Base-by-base conservation (phyloP, 768 basidiomycete genomes). In the Chalciporus sphaerocephalus region DNA sequence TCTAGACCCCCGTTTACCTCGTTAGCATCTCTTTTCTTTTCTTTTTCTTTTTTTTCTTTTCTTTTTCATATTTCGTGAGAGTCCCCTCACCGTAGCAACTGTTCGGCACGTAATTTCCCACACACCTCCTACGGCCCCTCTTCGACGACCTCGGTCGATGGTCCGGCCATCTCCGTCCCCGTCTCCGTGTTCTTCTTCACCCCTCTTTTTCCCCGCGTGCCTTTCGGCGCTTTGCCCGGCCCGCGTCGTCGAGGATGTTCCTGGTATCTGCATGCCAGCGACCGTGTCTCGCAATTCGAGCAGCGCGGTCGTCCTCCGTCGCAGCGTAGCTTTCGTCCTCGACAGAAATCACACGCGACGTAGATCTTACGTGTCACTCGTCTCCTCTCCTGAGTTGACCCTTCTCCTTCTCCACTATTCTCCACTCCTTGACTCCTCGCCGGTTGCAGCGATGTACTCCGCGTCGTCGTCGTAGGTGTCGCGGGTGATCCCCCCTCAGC, bases 311-410 rank as follows among this genome's bases (percentile, higher is more conserved):
- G 74, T 2, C 64, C 71, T 2, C 85, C 86, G 57, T 86, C 81
- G 66, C 87, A 90, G 20, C 79, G 74, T 46, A 90, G 76, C 64
- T 90, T 90, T 44, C 87, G 79, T 35, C 75, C 87, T 90, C 54
- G 36, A 33, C 33, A 42, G 16, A n/a, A n/a, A n/a, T n/a, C n/a
- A n/a, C n/a, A n/a, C 5, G 33, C 37, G 12, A 17, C 23, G 43
- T 47, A 40, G 47, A 25, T 21, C 16, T 33, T 12, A 24, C 57
- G 57, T 5, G 16, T 39, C 2, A 39, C 53, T 40, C 42, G 36
- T 46, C 58, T 56, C 61, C 45, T 64, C 38, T 57, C 64, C 32
- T 57, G 54, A 32, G 30, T 32, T 8, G 30, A 32, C 21, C 37
- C 50, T 16, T 36, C 42, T 15, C 30, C 43, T 34, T 38, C 41